Evolutionary conservation across 2,329 filamentous ascomycete genomes (phyloP).

Genomic region (Apiospora saccharicola): DNA sequence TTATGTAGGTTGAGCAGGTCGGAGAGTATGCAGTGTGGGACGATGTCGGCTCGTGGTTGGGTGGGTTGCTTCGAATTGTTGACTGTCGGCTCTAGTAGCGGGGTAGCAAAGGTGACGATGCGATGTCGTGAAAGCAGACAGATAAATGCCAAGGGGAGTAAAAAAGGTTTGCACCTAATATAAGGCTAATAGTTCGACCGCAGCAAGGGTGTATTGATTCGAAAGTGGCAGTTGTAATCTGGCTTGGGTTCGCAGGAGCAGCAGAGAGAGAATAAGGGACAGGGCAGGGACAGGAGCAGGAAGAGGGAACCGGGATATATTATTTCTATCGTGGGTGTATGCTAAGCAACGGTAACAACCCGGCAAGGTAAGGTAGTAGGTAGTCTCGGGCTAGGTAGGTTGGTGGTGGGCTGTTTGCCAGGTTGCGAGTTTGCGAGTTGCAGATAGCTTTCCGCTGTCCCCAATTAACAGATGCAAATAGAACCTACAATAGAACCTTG

Average conservation of each 20-base stretch:
- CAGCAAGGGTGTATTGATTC: not conserved
- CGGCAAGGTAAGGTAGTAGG: no score
- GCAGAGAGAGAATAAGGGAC: not conserved
- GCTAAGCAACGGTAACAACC: not conserved
- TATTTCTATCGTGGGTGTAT: not conserved
- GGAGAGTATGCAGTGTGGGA: not conserved
- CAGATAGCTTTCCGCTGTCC: slow-evolving; percentile 13
- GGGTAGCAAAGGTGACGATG: slow-evolving; percentile 17
- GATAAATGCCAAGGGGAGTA: not conserved
- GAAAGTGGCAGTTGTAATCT: not conserved
- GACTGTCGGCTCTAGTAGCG: not conserved
- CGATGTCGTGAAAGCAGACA: slow-evolving; percentile 9
- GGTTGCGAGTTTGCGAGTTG: not conserved
- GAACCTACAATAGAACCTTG: not conserved
- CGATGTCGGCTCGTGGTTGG: slow-evolving; percentile 7
- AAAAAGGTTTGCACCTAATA: slow-evolving; percentile 1
- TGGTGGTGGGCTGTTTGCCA: not conserved
- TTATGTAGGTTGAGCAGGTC: not conserved
- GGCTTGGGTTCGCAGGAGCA: not conserved
- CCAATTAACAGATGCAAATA: slow-evolving; percentile 5
- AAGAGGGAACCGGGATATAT: not conserved
- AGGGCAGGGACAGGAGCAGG: not conserved
- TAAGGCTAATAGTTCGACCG: not conserved
- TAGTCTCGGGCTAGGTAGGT: not conserved
- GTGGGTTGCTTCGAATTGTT: not conserved